These are phyloP conservation scores for Chenopodium formosanum DNA, from an alignment of 148 eudicot species.

Conservation along the genomic window DNA sequence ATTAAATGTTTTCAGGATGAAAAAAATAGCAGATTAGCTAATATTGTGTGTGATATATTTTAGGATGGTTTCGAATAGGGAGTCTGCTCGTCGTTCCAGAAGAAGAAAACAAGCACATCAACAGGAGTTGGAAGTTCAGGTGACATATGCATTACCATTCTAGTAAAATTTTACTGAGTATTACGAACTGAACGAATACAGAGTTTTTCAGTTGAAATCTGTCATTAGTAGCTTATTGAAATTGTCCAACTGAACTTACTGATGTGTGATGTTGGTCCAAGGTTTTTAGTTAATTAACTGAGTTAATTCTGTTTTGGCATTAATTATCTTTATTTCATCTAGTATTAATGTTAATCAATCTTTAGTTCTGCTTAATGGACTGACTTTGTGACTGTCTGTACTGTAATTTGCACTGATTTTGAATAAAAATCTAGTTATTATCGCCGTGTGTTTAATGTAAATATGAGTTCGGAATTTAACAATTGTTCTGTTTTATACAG, in stretches of 20 bases:
- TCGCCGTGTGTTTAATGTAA: not conserved
- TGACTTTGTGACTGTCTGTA: not conserved
- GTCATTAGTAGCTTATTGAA: not conserved
- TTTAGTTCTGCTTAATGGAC: not conserved
- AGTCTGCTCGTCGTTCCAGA: constrained; percentile 92
- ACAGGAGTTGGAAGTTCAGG: constrained; percentile 79
- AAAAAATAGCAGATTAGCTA: not conserved
- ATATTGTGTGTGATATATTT: constrained; percentile 4
- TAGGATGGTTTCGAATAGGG: constrained; percentile 91
- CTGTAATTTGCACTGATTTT: no score
- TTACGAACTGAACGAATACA: no score
- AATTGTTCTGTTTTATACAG: constrained; percentile 26
- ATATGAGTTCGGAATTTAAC: not conserved
- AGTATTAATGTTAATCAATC: not conserved
- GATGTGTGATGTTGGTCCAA: not conserved
- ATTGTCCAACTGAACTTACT: not conserved
- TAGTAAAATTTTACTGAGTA: not conserved
- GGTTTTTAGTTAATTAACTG: not conserved
- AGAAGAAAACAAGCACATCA: constrained; percentile 82
- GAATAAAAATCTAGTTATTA: not conserved
- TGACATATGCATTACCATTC: constrained; percentile 11
- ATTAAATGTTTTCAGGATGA: not conserved
- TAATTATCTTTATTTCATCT: not conserved
- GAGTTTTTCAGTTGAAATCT: not conserved
- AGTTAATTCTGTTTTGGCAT: not conserved